Evolutionary conservation across 2,329 filamentous ascomycete species (phyloP), one percentile per base, ranked within the genome.

Genomic region (Boeremia lycopersici): DNA sequence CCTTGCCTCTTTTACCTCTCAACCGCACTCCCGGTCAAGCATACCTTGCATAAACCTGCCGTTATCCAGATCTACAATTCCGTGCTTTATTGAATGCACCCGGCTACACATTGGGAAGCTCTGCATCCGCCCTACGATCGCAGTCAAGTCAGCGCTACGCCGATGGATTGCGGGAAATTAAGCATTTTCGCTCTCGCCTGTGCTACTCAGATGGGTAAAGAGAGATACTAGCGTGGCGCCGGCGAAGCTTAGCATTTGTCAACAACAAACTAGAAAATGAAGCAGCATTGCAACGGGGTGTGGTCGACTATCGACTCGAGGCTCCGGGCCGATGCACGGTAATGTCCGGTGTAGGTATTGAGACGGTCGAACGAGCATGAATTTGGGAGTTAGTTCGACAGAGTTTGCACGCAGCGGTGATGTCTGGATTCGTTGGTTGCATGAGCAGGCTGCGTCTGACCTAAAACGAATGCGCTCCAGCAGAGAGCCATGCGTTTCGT

Each of bases 151-250:
- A 31, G 10, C 26, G 45, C 28, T 38, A n/a, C 39, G 15, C 45
- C 45, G 40, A 23, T 17, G 34, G n/a, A 23, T 23, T 34, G 35
- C 25, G 35, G 44, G 45, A 44, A 42, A 50, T 46, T 36, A 55
- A 55, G 52, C 52, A 41, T 55, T 46, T 41, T 36, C 47, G 31
- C 42, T 46, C 46, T 55, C 46, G 52, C 46, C 30, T 55, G 52
- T 47, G 41, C 35, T 46, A 49, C 52, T 33, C 34, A 6, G 23
- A 28, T 17, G n/a, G 47, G 53, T 42, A 56, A 56, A 19, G 47
- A 13, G 47, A 11, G n/a, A 28, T 7, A 4, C 30, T 47, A 56
- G 53, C 47, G 42, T 23, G 5, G 11, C 26, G 31, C 36, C 42
- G 35, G 36, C 28, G 42, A 56, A 56, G 53, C 53, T 56, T 56